Base-by-base conservation (phyloP, 345 rosid species). In the Mangifera indica region DNA sequence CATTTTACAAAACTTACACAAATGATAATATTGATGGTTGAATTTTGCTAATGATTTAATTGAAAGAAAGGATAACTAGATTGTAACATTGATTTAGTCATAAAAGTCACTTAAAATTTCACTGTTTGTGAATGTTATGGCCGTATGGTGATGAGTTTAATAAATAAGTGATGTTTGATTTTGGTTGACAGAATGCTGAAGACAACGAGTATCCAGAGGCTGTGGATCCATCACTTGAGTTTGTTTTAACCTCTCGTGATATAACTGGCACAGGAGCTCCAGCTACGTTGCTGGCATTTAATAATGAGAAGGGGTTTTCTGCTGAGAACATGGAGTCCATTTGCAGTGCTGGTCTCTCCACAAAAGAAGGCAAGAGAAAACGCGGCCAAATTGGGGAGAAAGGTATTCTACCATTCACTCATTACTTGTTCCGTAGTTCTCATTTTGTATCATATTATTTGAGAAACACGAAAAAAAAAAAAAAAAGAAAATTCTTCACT, bases 371-470 rank as follows among this genome's bases (percentile, higher is more conserved):
- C 17, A 76, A 82, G 64, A 66, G 91, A 63, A 86, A 81, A 68
- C 76, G 78, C 6, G 94, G 97, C 40, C 87, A 86, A 22, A 87
- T 91, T 26, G 97, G 97, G 22, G 94, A 91, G 78, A 91, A 91
- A 83, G 97, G 97, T 91, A 69, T 48, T 2, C 37, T 37, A 6
- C 42, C 9, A 37, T 37, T 37, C 42, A 37, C 42, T 37, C 42
- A 37, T 24, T 25, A n/a, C 5, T 44, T 12, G 0, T 26, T 45
- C 13, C 4, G 0, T 20, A 34, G 18, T 51, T 34, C 6, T n/a
- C 26, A 10, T 61, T 1, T 7, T 37, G 9, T 37, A 37, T 37
- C 10, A 37, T 6, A 37, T 37, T 6, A 37, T 37, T 37, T 37
- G 42, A 37, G 42, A 37, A 37, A 7, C 42, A 5, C 42, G 8